Conservation (phyloP, 108 stramenopile species). For the Asterionellopsis glacialis region DNA sequence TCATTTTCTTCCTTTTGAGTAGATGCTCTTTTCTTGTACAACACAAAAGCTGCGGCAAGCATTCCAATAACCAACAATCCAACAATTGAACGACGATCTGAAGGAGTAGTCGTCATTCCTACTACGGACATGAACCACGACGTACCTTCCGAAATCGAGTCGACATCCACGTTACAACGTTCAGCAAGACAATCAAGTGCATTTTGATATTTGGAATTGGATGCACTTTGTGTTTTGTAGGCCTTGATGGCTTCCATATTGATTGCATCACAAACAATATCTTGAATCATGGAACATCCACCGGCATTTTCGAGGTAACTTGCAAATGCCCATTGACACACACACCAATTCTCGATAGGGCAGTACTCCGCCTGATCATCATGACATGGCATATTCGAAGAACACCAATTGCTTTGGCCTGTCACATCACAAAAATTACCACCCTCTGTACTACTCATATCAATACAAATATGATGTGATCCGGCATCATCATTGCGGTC, state of each 20-base stretch:
- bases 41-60: too few species aligned
- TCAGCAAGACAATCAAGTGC: constrained; percentile 23
- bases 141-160: too few species aligned
- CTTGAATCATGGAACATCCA: constrained; percentile 61
- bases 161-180: constrained; percentile 5
- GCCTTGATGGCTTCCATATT: constrained; percentile 49
- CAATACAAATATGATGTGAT: constrained; percentile 58
- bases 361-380: constrained; percentile 20
- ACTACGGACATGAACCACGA: too few species aligned
- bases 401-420: constrained; percentile 59
- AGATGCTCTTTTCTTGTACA: too few species aligned
- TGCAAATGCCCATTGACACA: constrained; percentile 72
- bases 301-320: constrained; percentile 51
- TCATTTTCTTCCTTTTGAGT: too few species aligned
- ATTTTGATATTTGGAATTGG: constrained; percentile 4
- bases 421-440: constrained; percentile 55
- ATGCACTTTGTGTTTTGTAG: constrained; percentile 20
- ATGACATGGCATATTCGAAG: constrained; percentile 37
- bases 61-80: too few species aligned
- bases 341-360: constrained; percentile 48
- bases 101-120: too few species aligned
- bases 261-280: constrained; percentile 45
- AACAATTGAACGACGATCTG: too few species aligned
- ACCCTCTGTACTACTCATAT: constrained; percentile 23
- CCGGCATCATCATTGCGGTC: constrained; percentile 40